phyloP scores from a whole-genome alignment of 2,329 filamentous ascomycete species.

The Exophiala oligosperma region DNA sequence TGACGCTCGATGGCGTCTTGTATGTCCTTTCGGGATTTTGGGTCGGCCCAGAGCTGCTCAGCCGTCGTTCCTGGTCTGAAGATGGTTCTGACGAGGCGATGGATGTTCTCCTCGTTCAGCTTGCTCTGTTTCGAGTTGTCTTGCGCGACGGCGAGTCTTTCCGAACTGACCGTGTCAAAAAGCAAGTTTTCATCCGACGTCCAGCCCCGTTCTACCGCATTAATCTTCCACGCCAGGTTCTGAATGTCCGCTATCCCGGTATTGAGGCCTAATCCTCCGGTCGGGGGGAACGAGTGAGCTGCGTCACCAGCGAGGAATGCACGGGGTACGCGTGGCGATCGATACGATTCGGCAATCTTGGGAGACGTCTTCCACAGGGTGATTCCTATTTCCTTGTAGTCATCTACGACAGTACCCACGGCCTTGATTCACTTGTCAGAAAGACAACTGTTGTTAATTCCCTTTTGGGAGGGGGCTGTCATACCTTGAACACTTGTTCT shows the following conservation, averaged over 20 bases:
- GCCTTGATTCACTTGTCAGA: not conserved
- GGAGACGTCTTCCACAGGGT: constrained; percentile 10
- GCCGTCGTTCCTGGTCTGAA: not conserved
- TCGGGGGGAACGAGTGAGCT: constrained; percentile 57
- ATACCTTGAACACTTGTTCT: not conserved
- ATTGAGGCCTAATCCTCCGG: constrained; percentile 61
- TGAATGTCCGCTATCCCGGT: constrained; percentile 55
- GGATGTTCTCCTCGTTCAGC: constrained; percentile 46
- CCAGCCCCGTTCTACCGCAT: constrained; percentile 36
- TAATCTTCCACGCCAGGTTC: constrained; percentile 52
- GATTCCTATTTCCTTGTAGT: constrained; percentile 7
- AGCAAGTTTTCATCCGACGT: constrained; percentile 22
- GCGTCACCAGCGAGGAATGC: constrained; percentile 58
- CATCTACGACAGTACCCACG: not conserved
- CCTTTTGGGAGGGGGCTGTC: not conserved
- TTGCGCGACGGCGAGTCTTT: constrained; percentile 40
- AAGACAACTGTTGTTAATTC: not conserved
- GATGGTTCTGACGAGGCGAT: constrained; percentile 37
- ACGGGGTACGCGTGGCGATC: not conserved
- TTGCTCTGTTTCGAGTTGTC: constrained; percentile 44
- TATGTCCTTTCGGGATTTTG: constrained; percentile 38
- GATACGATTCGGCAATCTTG: constrained; percentile 6
- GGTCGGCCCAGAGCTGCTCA: not conserved
- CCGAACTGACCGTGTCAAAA: constrained; percentile 38
- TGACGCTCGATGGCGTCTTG: constrained; percentile 37